Conservation (phyloP, 805 yeast genomes). For the Schizosaccharomyces octosporus region DNA sequence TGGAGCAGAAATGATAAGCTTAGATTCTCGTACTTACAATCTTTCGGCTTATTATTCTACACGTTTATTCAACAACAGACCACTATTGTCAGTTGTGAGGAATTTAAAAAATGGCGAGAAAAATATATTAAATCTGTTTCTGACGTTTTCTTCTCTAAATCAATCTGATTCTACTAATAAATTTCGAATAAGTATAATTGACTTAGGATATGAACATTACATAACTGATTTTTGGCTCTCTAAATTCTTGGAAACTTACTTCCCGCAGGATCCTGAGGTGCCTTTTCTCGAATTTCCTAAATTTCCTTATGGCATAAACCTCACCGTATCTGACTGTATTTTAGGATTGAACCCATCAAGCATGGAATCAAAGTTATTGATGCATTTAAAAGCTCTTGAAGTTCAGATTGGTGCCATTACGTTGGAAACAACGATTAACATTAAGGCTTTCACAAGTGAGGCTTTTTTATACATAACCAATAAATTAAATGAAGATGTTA, state of each 20-base stretch:
- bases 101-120: not conserved
- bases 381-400: not conserved
- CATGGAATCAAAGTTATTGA: not conserved
- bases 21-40: not conserved
- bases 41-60: not conserved
- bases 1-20: not conserved
- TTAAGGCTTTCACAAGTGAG: too few species aligned
- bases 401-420: not conserved
- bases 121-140: not conserved
- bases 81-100: not conserved
- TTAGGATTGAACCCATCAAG: not conserved
- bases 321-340: not conserved
- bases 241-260: not conserved
- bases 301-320: not conserved
- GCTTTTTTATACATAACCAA: not conserved
- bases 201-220: not conserved
- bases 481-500: not conserved
- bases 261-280: not conserved
- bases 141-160: not conserved
- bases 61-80: not conserved
- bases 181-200: not conserved
- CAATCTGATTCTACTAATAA: not conserved
- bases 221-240: not conserved
- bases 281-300: not conserved
- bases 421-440: not conserved